A percentile compares a stretch with the other conserved stretches of the same genome.
Conservation (phyloP, 1,284 basidiomycete genomes). For the Paramarasmius palmivorus region DNA sequence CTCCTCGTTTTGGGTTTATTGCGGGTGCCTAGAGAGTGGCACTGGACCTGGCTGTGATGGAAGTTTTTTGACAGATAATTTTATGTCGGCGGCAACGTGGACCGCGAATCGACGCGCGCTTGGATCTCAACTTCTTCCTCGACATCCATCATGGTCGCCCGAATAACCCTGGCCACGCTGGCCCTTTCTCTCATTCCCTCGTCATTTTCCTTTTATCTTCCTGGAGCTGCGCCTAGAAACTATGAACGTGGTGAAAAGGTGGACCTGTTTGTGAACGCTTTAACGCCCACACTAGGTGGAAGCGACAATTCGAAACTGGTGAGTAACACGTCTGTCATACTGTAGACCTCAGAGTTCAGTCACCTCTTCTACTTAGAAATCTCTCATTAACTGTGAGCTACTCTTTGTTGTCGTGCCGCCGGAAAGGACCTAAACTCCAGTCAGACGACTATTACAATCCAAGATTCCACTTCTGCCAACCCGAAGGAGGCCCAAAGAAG, state of each 20-base stretch:
- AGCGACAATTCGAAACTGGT: slow-evolving; percentile 79
- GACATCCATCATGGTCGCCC: slow-evolving; percentile 11
- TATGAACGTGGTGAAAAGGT: slow-evolving; percentile 73
- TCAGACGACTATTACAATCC: slow-evolving; percentile 88
- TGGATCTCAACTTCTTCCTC: neutral
- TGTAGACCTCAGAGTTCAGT: slow-evolving; percentile 6
- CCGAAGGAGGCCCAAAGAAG: slow-evolving; percentile 73
- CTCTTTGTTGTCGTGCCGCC: neutral
- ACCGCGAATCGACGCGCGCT: neutral
- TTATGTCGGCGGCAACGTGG: neutral
- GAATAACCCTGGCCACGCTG: slow-evolving; percentile 12
- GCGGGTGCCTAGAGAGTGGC: no score
- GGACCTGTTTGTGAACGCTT: slow-evolving; percentile 80
- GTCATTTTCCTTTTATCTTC: slow-evolving; percentile 47
- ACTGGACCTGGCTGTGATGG: no score
- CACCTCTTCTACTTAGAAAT: slow-evolving; percentile 54
- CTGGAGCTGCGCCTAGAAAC: slow-evolving; percentile 77
- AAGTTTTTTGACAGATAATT: neutral
- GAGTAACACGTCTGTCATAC: slow-evolving; percentile 18
- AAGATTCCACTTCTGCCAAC: slow-evolving; percentile 85
- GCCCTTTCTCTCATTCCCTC: slow-evolving; percentile 17
- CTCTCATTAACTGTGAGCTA: slow-evolving; percentile 73
- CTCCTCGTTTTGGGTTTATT: neutral
- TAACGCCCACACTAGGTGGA: slow-evolving; percentile 80
- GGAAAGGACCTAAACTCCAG: neutral